Percentiles rank a stretch among this genome's conserved stretches.
Conservation (phyloP, 768 basidiomycete species). For the Collybiopsis confluens region DNA sequence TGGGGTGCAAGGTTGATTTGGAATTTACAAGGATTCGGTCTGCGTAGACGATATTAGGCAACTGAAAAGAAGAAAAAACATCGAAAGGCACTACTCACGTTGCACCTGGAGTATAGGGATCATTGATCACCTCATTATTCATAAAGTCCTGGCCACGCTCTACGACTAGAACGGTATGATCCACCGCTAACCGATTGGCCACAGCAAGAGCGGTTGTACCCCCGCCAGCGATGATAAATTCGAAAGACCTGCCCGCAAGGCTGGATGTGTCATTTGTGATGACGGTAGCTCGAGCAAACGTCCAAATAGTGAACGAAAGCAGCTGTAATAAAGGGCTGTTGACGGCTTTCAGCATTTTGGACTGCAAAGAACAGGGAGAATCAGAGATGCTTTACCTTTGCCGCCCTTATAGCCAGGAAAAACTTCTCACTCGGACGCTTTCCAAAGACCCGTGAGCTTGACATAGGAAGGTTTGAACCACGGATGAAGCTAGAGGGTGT, state of each 20-base stretch:
- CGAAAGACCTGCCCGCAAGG: slow-evolving; percentile 8
- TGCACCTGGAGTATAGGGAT: background rate
- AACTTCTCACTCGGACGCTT: too few relatives aligned
- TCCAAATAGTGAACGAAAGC: background rate
- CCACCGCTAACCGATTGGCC: slow-evolving; percentile 18
- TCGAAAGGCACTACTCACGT: background rate
- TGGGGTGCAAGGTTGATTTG: slow-evolving; percentile 10
- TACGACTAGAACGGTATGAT: slow-evolving; percentile 17
- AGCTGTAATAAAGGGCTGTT: background rate
- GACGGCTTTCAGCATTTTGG: too few relatives aligned
- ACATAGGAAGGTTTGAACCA: too few relatives aligned
- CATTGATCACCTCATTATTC: slow-evolving; percentile 8
- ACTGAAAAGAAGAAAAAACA: too few relatives aligned
- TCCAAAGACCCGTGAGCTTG: too few relatives aligned
- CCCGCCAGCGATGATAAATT: slow-evolving; percentile 14
- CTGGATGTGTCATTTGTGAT: slow-evolving; percentile 14
- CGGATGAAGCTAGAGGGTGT: too few relatives aligned
- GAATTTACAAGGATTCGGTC: background rate
- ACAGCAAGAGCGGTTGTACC: slow-evolving; percentile 21
- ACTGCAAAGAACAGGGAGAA: too few relatives aligned
- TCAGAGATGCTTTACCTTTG: too few relatives aligned
- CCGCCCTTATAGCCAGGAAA: too few relatives aligned
- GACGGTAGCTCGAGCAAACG: slow-evolving; percentile 1
- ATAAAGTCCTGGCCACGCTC: slow-evolving; percentile 25
- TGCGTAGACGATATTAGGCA: background rate